phyloP scores from a whole-genome alignment of 2,329 filamentous ascomycete genomes.

The Arthrobotrys pseudoclavata region DNA sequence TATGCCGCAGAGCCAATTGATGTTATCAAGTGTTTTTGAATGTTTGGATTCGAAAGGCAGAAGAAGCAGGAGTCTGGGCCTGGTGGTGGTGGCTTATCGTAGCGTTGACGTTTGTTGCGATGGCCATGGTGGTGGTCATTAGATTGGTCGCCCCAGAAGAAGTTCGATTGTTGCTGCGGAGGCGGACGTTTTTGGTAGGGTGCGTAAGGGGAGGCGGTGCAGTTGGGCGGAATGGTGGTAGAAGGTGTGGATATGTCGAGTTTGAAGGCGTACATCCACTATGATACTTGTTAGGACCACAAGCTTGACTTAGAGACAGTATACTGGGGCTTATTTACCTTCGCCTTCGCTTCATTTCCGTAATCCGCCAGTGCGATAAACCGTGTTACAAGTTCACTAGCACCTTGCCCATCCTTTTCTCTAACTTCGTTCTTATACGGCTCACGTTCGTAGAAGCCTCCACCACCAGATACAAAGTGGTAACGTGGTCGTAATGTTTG shows the following conservation, averaged over 20 bases:
- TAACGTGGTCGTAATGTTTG: conserved; percentile 87
- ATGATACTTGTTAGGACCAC: neutral
- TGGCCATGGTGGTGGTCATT: conserved; percentile 67
- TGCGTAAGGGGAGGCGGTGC: conserved; percentile 81
- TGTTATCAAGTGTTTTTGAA: conserved; percentile 88
- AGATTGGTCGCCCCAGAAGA: conserved; percentile 69
- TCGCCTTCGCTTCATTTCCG: conserved; percentile 81
- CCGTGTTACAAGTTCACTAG: conserved; percentile 74
- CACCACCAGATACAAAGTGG: conserved; percentile 76
- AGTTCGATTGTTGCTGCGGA: conserved; percentile 69
- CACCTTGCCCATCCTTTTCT: conserved; percentile 68
- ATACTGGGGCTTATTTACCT: conserved; percentile 71
- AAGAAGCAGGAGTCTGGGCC: conserved; percentile 91
- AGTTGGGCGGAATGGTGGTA: conserved; percentile 75
- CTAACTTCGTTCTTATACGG: conserved; percentile 71
- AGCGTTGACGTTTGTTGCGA: conserved; percentile 68
- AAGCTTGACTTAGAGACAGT: neutral
- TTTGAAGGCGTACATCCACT: conserved; percentile 73
- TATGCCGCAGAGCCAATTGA: conserved; percentile 90
- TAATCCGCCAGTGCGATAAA: conserved; percentile 90
- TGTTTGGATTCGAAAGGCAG: conserved; percentile 87
- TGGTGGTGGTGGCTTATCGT: conserved; percentile 71
- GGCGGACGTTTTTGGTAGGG: conserved; percentile 68
- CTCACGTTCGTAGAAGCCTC: conserved; percentile 88
- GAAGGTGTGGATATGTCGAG: conserved; percentile 75